Evolutionary conservation across 2,329 filamentous ascomycete genomes (phyloP), one percentile per base, ranked within the genome.

Genomic region (Huntiella moniliformis): DNA sequence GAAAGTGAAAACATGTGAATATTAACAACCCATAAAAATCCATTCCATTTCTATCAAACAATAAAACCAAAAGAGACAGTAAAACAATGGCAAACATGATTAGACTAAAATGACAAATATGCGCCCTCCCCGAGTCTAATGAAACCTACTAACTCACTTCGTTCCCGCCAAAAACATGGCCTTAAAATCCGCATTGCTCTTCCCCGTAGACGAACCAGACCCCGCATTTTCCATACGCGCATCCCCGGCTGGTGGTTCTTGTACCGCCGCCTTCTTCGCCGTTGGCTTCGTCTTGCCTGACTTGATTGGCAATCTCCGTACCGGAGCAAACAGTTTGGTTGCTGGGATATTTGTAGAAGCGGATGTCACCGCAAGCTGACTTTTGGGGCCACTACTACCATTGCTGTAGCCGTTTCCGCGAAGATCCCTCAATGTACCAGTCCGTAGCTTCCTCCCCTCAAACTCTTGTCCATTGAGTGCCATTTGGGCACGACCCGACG

Each of bases 401-500:
- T 32, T 12, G 7, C 15, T 6, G 12, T 35, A 4, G 44, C 35
- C 18, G n/a, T 38, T 38, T 17, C 63, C 62, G 47, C 73, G 70
- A 18, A 80, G 59, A 49, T 78, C 71, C 11, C 67, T 64, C 16
- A 70, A 56, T 3, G 65, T 63, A 5, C 74, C 77, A 0, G 68
- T 73, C 12, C 66, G 67, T 17, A 81, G 61, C 47, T 63, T 70
- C 33, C 64, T 62, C 3, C 67, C 70, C 40, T 65, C 68, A 38
- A 79, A 68, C 42, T 73, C 67, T 44, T 66, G 56, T 4, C 71
- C 71, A 38, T 74, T 67, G 2, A 81, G 61, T 18, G 65, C 66
- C 5, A 81, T 57, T n/a, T 73, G 67, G 1, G 81, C 82, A 56
- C 73, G 81, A 18, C 87, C 87, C 0, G 82, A 82, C 33, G 77